phyloP scores from a whole-genome alignment of 140 eudicot genomes.

The Anethum foeniculum region DNA sequence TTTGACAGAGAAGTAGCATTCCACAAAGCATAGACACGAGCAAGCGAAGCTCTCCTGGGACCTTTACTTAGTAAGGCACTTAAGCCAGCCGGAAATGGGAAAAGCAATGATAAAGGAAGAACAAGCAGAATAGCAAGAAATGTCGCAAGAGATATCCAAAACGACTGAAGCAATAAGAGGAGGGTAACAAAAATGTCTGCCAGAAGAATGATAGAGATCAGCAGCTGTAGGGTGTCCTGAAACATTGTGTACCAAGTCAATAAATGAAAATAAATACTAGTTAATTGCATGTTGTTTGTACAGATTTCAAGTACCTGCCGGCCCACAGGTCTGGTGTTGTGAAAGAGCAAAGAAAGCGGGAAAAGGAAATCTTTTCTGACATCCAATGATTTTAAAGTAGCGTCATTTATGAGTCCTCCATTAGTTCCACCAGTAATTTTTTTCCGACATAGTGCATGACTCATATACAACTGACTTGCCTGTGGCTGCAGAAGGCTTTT shows the following conservation, averaged over 20 bases:
- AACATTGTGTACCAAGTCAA: slow-evolving; percentile 15
- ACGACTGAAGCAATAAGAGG: slow-evolving; percentile 64
- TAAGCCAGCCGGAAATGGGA: slow-evolving; percentile 91
- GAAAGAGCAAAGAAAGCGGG: slow-evolving; percentile 75
- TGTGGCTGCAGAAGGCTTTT: slow-evolving; percentile 36
- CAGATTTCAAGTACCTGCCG: slow-evolving; percentile 46
- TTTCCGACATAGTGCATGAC: slow-evolving; percentile 53
- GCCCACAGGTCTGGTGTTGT: slow-evolving; percentile 87
- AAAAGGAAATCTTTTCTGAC: slow-evolving; percentile 53
- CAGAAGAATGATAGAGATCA: slow-evolving; percentile 69
- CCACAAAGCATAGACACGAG: slow-evolving; percentile 94
- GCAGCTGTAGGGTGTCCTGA: slow-evolving; percentile 81
- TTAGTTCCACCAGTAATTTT: slow-evolving; percentile 65
- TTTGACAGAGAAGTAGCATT: slow-evolving; percentile 73
- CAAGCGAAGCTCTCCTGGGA: slow-evolving; percentile 73
- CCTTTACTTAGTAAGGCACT: slow-evolving; percentile 85
- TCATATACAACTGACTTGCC: slow-evolving; percentile 37
- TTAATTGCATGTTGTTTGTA: slow-evolving; percentile 5
- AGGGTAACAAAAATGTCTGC: slow-evolving; percentile 75
- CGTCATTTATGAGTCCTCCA: slow-evolving; percentile 72
- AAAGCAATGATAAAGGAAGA: slow-evolving; percentile 82
- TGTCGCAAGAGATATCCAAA: slow-evolving; percentile 83
- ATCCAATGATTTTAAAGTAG: slow-evolving; percentile 61
- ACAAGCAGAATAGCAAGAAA: slow-evolving; percentile 79
- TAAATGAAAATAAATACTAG: slow-evolving; percentile 13